Base-by-base conservation (phyloP, 2,329 filamentous ascomycete genomes). In the Botrytis porri region DNA sequence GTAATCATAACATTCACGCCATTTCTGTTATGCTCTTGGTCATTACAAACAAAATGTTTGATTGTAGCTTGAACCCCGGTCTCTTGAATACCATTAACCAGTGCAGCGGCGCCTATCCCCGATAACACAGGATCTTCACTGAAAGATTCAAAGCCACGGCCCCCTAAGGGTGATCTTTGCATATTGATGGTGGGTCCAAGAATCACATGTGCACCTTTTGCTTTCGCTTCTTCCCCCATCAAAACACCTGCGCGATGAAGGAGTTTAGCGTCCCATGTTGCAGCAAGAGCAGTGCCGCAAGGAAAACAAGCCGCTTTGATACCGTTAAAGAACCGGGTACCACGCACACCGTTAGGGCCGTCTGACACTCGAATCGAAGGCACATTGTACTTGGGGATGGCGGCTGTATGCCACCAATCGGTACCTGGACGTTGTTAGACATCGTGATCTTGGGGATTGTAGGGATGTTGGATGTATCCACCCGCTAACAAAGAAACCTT, bases 201-300 rank as follows among this genome's bases (percentile, higher is more conserved):
- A 73, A 88, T 86, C 35, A 84, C 84, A 78, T 89, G 87, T 20
- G 35, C 87, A 69, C 90, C 91, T 82, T 95, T 95, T 69, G 83
- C 87, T 74, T 85, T 86, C 78, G 90, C 87, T 79, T 93, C 91
- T 70, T 86, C 82, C 20, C 89, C 91, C 87, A 93, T 91, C 72
- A 88, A 87, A 74, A 86, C 82, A 60, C 91, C 91, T 45, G 90
- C 88, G 63, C 85, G 83, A 78, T 88, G 89, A 73, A 90, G 87
- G 57, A 92, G 85, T 29, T 85, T 82, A 73, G 86, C 86, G 80
- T 92, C 88, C 87, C 89, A 93, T 14, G 91, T 92, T 7, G 90
- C 89, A 35, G 88, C 91, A 10, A 85, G 80, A 12, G 81, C 82
- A 9, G 83, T 83, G 29, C 82, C 83, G 73, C 83, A 84, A 3